Percentiles rank a stretch among this genome's conserved stretches.
Conservation (phyloP, 495 filamentous ascomycete genomes). For the Podospora bellae-mahoneyi region DNA sequence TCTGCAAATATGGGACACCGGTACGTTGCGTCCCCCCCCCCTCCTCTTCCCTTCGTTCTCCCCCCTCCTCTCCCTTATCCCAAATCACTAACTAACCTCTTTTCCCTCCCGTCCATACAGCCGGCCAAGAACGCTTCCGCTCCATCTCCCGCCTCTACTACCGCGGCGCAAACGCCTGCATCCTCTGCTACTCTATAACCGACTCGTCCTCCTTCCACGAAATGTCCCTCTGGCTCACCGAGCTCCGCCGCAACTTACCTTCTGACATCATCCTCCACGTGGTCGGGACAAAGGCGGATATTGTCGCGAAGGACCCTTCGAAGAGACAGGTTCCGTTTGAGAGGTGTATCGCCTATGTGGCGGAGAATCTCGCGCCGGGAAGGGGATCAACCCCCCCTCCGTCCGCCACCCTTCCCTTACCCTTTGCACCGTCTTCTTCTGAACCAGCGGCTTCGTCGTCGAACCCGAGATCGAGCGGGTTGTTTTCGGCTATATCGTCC, state of each 20-base stretch:
- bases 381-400: constrained; percentile 62
- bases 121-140: constrained; percentile 93
- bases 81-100: background rate
- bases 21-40: constrained; percentile 20
- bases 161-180: constrained; percentile 87
- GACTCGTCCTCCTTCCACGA: constrained; percentile 81
- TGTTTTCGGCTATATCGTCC: background rate
- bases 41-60: constrained; percentile 4
- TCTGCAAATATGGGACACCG: constrained; percentile 88
- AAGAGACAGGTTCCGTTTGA: constrained; percentile 85
- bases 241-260: constrained; percentile 67
- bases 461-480: background rate
- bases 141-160: constrained; percentile 93
- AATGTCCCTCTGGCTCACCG: constrained; percentile 88
- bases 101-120: constrained; percentile 30
- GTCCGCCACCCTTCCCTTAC: constrained; percentile 41
- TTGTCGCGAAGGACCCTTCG: constrained; percentile 76
- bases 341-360: constrained; percentile 88
- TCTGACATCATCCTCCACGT: constrained; percentile 87
- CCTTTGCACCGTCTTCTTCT: background rate
- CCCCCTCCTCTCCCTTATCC: background rate
- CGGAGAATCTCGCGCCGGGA: constrained; percentile 75
- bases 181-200: constrained; percentile 94
- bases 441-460: background rate
- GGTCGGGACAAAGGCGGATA: constrained; percentile 91